A percentile compares a stretch with the other conserved stretches of the same genome.
Conservation (phyloP, 2,329 filamentous ascomycete genomes). For the Laburnicola sp. region DNA sequence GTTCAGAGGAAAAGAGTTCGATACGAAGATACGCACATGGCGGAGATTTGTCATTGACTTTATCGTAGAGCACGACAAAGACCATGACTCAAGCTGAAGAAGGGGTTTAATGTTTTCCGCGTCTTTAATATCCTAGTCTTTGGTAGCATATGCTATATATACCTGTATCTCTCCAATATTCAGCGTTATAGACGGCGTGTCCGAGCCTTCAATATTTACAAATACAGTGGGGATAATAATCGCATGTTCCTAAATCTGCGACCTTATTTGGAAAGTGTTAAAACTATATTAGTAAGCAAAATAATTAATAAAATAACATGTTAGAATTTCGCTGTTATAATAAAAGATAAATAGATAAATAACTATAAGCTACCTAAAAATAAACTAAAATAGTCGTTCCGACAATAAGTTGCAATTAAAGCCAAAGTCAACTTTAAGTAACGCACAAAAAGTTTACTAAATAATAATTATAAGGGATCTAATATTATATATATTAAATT, state of each 20-base stretch:
- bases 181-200: slow-evolving; percentile 8
- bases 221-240: slow-evolving; percentile 13
- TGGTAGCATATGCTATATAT: slow-evolving; percentile 11
- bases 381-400: too few relatives aligned
- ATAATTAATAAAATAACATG: too few relatives aligned
- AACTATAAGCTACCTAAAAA: too few relatives aligned
- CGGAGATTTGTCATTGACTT: slow-evolving; percentile 6
- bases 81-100: slow-evolving; percentile 11
- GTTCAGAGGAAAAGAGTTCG: too few relatives aligned
- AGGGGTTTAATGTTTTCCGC: slow-evolving; percentile 3
- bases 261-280: slow-evolving; percentile 1
- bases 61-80: slow-evolving; percentile 1
- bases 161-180: slow-evolving; percentile 13
- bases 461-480: too few relatives aligned
- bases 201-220: slow-evolving; percentile 12
- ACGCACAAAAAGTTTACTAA: too few relatives aligned
- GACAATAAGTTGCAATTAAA: too few relatives aligned
- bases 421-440: too few relatives aligned
- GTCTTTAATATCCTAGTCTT: slow-evolving; percentile 6
- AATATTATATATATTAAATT: too few relatives aligned
- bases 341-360: too few relatives aligned
- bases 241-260: slow-evolving; percentile 13
- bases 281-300: too few relatives aligned
- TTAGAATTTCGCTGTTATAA: too few relatives aligned
- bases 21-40: slow-evolving; percentile 3